Conservation (phyloP, 768 basidiomycete genomes). For the Boletus reticuloceps region DNA sequence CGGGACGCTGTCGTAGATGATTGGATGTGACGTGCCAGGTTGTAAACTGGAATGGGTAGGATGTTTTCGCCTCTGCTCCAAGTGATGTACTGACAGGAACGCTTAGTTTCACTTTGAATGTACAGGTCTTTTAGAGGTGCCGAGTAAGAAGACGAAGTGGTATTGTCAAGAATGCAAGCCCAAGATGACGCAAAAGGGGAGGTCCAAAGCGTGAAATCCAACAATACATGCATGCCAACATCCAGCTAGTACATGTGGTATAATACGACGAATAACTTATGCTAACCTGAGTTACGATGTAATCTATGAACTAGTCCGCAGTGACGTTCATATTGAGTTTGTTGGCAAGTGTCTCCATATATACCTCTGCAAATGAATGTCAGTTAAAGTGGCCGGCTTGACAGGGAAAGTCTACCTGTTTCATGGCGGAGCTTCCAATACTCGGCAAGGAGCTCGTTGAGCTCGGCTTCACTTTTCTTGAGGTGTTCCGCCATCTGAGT, state of each 20-base stretch:
- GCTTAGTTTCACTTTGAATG: conserved; percentile 72
- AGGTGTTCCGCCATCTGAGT: conserved; percentile 76
- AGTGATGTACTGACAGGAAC: not conserved
- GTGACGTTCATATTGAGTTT: conserved; percentile 63
- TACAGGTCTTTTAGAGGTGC: conserved; percentile 56
- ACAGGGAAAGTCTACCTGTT: conserved; percentile 48
- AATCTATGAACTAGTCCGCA: conserved; percentile 15
- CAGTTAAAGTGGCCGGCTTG: not conserved
- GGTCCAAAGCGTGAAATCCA: conserved; percentile 22
- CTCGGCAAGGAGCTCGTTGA: conserved; percentile 78
- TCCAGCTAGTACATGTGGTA: conserved; percentile 10
- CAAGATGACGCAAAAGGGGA: conserved; percentile 36
- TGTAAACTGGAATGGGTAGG: conserved; percentile 86
- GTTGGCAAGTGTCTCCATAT: conserved; percentile 84
- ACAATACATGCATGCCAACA: not conserved
- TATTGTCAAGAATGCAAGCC: conserved; percentile 63
- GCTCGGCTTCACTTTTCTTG: conserved; percentile 68
- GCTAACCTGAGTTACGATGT: not conserved
- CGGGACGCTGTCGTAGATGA: conserved; percentile 54
- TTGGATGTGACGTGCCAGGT: conserved; percentile 71
- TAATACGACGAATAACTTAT: conserved; percentile 20
- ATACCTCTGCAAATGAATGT: conserved; percentile 53
- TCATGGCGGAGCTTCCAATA: conserved; percentile 81
- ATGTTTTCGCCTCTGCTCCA: conserved; percentile 4
- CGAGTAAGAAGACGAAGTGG: conserved; percentile 60